Evolutionary conservation across 305 asterid species (phyloP), one percentile per base, ranked within the genome.

Genomic region (Rubia peregrina): DNA sequence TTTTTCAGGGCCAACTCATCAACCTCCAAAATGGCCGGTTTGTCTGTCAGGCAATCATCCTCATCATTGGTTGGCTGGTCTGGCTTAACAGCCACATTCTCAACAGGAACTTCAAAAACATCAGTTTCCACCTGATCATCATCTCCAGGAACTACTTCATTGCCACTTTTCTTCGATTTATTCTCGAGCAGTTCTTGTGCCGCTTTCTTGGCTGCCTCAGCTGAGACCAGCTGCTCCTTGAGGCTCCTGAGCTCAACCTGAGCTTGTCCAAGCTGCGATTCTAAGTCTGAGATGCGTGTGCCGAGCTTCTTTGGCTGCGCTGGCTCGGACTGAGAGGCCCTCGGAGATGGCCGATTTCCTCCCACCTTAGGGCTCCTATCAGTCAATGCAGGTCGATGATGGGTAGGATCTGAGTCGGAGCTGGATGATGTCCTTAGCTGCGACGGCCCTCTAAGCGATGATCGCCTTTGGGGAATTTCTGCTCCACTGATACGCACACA

Each of bases 201-300:
- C 30, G 78, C 86, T 71, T 79, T 86, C 66, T 89, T 90, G 3
- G 94, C 89, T 56, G 82, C 88, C 78, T 89, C 97, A 11, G 90
- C 87, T 9, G 95, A 81, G 66, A 68, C 77, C 72, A 93, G 72
- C 75, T 89, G 97, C 30, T 79, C 75, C 83, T 93, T 93, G 10
- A 93, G 89, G 65, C 78, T 74, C 65, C 85, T 87, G 65, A 93
- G 91, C 80, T 91, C 98, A 6, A 65, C 82, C 76, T 91, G 98
- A 0, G 98, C 97, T 71, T 85, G 96, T 26, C 96, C 97, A 42
- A 93, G 96, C 72, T 89, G 97, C 43, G 91, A 83, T 70, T 94
- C 98, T 83, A 94, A 84, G 75, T 87, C 96, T 0, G 96, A 86
- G 74, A 94, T 89, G 55, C 95, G 82, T 17, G 86, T 83, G 10